These are phyloP conservation scores for Papiliotrema nemorosa DNA, from an alignment of 1,284 basidiomycete genomes.

Conservation along the genomic window DNA sequence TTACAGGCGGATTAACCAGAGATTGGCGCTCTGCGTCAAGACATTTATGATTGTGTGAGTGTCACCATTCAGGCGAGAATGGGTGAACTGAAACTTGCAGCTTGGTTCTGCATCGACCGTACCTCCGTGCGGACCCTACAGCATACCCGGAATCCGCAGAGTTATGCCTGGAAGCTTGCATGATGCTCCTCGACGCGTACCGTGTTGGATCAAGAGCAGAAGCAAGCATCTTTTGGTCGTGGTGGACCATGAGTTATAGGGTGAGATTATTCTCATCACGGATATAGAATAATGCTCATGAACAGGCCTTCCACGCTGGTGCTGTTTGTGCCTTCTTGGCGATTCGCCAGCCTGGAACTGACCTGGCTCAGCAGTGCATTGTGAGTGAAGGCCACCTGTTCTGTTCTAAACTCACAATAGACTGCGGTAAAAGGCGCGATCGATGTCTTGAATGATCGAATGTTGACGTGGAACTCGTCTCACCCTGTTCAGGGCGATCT, in stretches of 20 bases:
- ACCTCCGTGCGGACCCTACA: conserved; percentile 44
- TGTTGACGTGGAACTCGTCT: conserved; percentile 36
- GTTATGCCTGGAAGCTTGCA: conserved; percentile 40
- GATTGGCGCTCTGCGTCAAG: conserved; percentile 43
- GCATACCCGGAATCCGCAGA: conserved; percentile 47
- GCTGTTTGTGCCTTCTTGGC: conserved; percentile 48
- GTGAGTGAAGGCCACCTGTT: conserved; percentile 15
- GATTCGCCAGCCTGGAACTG: conserved; percentile 43
- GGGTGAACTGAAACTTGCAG: conserved; percentile 16
- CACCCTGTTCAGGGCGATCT: conserved; percentile 49
- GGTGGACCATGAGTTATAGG: conserved; percentile 46
- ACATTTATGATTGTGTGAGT: conserved; percentile 46
- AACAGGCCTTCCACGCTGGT: conserved; percentile 47
- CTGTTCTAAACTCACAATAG: conserved; percentile 9
- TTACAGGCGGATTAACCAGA: conserved; percentile 37
- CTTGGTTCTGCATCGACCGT: conserved; percentile 47
- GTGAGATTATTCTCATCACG: conserved; percentile 18
- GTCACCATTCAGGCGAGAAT: not conserved
- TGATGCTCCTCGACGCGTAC: conserved; percentile 41
- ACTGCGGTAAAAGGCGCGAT: conserved; percentile 40
- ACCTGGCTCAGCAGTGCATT: conserved; percentile 38
- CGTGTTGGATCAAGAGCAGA: conserved; percentile 35
- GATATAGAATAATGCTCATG: not conserved
- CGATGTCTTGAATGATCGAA: conserved; percentile 41
- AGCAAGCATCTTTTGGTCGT: conserved; percentile 44